phyloP scores from a whole-genome alignment of 306 rosid species.

The Fragaria vesca region DNA sequence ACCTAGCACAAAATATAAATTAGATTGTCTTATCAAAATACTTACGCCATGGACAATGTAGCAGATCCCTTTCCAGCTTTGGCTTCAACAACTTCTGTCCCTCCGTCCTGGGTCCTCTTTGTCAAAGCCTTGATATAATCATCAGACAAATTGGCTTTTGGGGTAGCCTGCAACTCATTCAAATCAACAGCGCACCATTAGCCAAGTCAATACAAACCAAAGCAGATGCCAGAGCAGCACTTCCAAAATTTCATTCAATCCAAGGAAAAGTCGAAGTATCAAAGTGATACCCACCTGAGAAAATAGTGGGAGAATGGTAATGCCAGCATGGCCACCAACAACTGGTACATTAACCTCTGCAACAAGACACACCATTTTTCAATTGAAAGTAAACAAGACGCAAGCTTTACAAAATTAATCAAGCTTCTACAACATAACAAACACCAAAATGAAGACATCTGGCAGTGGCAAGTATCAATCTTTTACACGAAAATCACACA shows the following conservation, averaged over 20 bases:
- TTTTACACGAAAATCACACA: not conserved
- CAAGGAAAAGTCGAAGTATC: not conserved
- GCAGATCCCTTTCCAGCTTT: slow-evolving; percentile 99
- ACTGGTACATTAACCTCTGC: slow-evolving; percentile 97
- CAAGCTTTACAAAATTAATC: not conserved
- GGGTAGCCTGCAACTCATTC: slow-evolving; percentile 62
- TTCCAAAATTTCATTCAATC: not conserved
- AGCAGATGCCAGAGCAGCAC: slow-evolving; percentile 8
- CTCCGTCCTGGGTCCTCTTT: slow-evolving; percentile 96
- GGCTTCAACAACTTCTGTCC: slow-evolving; percentile 97
- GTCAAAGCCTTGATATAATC: slow-evolving; percentile 72
- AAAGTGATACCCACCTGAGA: slow-evolving; percentile 61
- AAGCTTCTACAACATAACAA: not conserved
- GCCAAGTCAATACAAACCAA: slow-evolving; percentile 21
- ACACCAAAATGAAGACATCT: not conserved
- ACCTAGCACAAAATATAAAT: not conserved
- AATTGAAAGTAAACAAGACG: not conserved
- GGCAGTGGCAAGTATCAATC: not conserved
- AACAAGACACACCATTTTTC: slow-evolving; percentile 17
- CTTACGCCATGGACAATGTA: slow-evolving; percentile 99
- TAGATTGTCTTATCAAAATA: not conserved
- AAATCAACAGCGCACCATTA: slow-evolving; percentile 12
- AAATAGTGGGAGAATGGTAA: slow-evolving; percentile 93
- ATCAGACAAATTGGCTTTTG: slow-evolving; percentile 68
- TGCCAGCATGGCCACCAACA: slow-evolving; percentile 97